Base-by-base conservation (phyloP, 345 rosid species). In the Streptanthus diversifolius region DNA sequence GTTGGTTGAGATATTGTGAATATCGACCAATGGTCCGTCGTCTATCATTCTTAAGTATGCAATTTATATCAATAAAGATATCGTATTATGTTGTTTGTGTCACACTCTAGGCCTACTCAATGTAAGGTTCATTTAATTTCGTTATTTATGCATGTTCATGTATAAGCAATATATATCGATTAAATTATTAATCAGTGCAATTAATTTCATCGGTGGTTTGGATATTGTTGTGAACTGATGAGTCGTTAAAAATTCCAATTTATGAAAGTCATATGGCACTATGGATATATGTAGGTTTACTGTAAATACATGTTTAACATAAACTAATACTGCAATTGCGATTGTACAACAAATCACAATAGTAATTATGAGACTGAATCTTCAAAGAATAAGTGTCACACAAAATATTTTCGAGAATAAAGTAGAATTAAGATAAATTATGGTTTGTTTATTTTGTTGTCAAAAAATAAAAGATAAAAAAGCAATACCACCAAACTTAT, bases 1-100 rank as follows among this genome's bases (percentile, higher is more conserved):
- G 53, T 72, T 62, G 69, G 76, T 40, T 72, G 62, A 72, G 62
- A 49, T 29, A 40, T 29, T 19, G 41, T 15, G 40, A 55, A n/a
- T 58, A 64, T 35, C 29, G 48, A 30, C 5, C n/a, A 54, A 35
- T 41, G 30, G 24, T 17, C 19, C 61, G n/a, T n/a, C 27, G 25
- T 71, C 52, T 61, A 25, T 41, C 8, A 11, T 27, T 11, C 18
- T 18, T 7, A 33, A 15, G 21, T 39, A 51, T 29, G 32, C 24
- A 27, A 40, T 62, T 9, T 47, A 43, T 8, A 47, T 70, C 19
- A 71, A 71, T 71, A 72, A 63, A 62, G 33, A 3, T 13, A 8
- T 53, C 18, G 10, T 40, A 61, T 39, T 8, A 13, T 14, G 37
- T 40, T 51, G 29, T 58, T 13, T 68, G 71, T 53, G 60, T 72